phyloP scores from a whole-genome alignment of 371 early-diverging fungal genomes.

The Haplosporangium sp. region DNA sequence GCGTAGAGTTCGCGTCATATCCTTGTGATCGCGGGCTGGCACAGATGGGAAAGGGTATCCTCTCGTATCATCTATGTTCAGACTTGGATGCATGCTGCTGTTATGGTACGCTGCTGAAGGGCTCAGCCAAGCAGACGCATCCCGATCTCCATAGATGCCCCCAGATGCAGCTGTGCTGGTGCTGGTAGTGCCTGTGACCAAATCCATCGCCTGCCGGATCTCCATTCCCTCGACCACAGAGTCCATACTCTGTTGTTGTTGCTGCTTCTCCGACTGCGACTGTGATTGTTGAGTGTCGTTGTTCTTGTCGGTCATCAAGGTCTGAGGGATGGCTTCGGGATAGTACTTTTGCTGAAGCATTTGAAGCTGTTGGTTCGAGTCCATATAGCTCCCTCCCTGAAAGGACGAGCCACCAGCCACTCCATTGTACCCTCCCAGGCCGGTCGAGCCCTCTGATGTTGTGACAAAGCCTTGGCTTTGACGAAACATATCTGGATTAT shows the following conservation, averaged over 20 bases:
- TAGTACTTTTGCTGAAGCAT: constrained; percentile 41
- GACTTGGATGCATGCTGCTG: background rate
- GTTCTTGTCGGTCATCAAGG: constrained; percentile 17
- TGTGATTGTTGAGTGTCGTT: background rate
- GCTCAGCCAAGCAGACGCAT: constrained; percentile 35
- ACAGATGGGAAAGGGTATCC: constrained; percentile 46
- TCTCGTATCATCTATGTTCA: constrained; percentile 13
- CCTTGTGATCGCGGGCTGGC: constrained; percentile 30
- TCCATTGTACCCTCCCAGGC: constrained; percentile 7
- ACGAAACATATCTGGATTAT: constrained; percentile 10
- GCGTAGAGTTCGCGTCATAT: constrained; percentile 29
- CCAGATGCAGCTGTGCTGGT: background rate
- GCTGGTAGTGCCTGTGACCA: background rate
- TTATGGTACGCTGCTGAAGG: constrained; percentile 13
- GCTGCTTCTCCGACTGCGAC: constrained; percentile 5
- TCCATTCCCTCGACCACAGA: constrained; percentile 35
- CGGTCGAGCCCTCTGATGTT: background rate
- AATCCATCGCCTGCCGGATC: constrained; percentile 14
- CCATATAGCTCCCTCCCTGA: constrained; percentile 20
- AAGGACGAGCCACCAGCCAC: constrained; percentile 13
- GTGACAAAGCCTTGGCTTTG: constrained; percentile 7
- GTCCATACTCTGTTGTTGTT: constrained; percentile 22
- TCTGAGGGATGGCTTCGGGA: constrained; percentile 13
- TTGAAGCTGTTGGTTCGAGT: constrained; percentile 38
- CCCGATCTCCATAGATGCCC: constrained; percentile 39